Evolutionary conservation across 805 yeast genomes (phyloP).

Genomic region (Zygoascus biomembranicola): DNA sequence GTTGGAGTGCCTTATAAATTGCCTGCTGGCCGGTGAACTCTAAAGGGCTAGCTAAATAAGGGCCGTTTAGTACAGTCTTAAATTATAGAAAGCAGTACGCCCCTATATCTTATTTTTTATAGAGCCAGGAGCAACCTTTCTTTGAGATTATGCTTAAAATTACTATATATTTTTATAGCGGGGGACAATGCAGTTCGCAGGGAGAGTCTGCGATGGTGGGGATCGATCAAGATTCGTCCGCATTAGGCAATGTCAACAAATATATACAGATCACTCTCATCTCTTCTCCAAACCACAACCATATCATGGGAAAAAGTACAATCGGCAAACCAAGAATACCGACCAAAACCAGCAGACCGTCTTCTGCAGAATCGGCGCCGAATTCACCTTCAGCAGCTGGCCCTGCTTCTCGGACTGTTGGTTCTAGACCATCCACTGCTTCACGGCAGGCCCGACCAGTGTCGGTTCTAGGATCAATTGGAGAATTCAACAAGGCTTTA

Average conservation of each 20-base stretch:
- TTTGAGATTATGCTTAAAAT: too few relatives aligned
- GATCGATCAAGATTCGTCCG: not conserved
- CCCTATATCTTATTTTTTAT: too few relatives aligned
- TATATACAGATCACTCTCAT: not conserved
- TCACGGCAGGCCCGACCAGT: not conserved
- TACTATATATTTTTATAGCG: too few relatives aligned
- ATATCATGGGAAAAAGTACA: not conserved
- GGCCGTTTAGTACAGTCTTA: too few relatives aligned
- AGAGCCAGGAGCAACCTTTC: too few relatives aligned
- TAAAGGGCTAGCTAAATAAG: too few relatives aligned
- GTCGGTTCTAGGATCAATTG: constrained; percentile 3
- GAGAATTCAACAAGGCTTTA: not conserved
- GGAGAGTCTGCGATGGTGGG: too few relatives aligned
- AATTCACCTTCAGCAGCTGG: not conserved
- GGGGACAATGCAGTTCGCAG: too few relatives aligned
- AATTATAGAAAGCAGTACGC: too few relatives aligned
- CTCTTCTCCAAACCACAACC: not conserved
- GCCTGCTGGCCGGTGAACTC: too few relatives aligned
- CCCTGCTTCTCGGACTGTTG: not conserved
- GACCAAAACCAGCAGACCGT: not conserved
- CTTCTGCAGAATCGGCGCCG: not conserved
- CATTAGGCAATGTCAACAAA: not conserved
- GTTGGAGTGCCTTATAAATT: too few relatives aligned
- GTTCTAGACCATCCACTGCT: not conserved
- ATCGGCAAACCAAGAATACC: not conserved